Percentiles rank a stretch among this genome's conserved stretches.
Conservation (phyloP, 768 basidiomycete genomes). For the Tylopilus balloui region DNA sequence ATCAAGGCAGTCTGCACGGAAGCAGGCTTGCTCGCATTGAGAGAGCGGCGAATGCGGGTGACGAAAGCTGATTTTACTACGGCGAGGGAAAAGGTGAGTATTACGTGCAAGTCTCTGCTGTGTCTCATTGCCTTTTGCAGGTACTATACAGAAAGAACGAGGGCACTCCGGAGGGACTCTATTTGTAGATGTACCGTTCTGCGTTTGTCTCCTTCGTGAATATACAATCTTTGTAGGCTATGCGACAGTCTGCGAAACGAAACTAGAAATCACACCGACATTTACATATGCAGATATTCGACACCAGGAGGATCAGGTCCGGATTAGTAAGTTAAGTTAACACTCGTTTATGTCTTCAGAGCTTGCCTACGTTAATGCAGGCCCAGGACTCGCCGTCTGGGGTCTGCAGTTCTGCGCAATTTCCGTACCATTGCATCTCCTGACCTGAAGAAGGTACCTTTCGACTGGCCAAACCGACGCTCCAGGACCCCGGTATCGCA, state of each 20-base stretch:
- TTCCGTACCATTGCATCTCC: neutral
- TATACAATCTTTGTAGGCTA: neutral
- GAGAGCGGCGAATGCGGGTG: slow-evolving; percentile 93
- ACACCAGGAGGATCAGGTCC: neutral
- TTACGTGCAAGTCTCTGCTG: neutral
- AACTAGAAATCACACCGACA: neutral
- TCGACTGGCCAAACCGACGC: neutral
- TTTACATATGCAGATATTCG: neutral
- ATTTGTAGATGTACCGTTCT: slow-evolving; percentile 46
- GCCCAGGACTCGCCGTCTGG: neutral
- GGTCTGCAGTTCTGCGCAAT: neutral
- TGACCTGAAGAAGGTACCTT: neutral
- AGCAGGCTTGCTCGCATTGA: slow-evolving; percentile 90
- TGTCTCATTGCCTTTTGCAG: slow-evolving; percentile 33
- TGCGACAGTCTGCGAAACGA: neutral
- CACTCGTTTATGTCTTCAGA: neutral
- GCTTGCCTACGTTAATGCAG: neutral
- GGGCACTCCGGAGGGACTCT: slow-evolving; percentile 87
- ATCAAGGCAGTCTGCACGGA: slow-evolving; percentile 99
- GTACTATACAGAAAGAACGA: slow-evolving; percentile 96
- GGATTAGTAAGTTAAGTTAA: neutral
- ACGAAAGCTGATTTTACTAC: slow-evolving; percentile 86
- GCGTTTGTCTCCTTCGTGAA: slow-evolving; percentile 1
- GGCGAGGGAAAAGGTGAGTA: slow-evolving; percentile 85
- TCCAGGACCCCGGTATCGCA: neutral